phyloP scores from a whole-genome alignment of 2,329 filamentous ascomycete species.

The Dactylellina sp. region DNA sequence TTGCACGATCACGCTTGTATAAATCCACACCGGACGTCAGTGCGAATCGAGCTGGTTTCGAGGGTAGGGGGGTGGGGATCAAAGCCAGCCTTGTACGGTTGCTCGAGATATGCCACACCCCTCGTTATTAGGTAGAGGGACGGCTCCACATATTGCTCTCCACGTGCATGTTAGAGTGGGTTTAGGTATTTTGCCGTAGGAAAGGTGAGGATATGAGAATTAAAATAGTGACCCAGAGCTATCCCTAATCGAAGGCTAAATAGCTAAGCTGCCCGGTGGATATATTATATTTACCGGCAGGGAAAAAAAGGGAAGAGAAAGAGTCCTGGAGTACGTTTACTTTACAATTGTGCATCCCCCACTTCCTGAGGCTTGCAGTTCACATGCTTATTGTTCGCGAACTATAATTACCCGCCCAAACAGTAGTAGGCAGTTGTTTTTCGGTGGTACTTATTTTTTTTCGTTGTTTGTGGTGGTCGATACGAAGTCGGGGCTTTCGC shows the following conservation, averaged over 20 bases:
- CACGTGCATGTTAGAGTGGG: conserved; percentile 50
- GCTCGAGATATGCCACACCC: conserved; percentile 53
- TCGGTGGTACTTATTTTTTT: no score
- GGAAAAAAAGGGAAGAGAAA: conserved; percentile 2
- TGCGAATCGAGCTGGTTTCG: conserved; percentile 28
- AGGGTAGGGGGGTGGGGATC: conserved; percentile 30
- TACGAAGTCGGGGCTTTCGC: no score
- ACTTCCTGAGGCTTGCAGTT: conserved; percentile 35
- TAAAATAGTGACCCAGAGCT: conserved; percentile 25
- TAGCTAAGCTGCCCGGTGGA: conserved; percentile 39
- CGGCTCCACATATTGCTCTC: conserved; percentile 52
- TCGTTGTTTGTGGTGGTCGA: no score
- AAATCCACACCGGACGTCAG: conserved; percentile 14
- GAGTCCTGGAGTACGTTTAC: neutral
- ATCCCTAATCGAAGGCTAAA: conserved; percentile 55
- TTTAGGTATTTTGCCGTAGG: conserved; percentile 55
- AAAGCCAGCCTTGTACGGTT: conserved; percentile 46
- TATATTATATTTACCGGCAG: conserved; percentile 50
- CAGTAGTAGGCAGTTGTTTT: neutral
- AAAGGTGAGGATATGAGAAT: conserved; percentile 8
- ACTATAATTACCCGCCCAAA: conserved; percentile 38
- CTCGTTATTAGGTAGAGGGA: conserved; percentile 29
- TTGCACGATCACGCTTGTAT: no score
- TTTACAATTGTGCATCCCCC: conserved; percentile 37
- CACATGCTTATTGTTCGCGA: conserved; percentile 49